A percentile compares a stretch with the other conserved stretches of the same genome.
Evolutionary conservation across 495 filamentous ascomycete genomes (phyloP).

Genomic region (Lasiosphaeria hispida): DNA sequence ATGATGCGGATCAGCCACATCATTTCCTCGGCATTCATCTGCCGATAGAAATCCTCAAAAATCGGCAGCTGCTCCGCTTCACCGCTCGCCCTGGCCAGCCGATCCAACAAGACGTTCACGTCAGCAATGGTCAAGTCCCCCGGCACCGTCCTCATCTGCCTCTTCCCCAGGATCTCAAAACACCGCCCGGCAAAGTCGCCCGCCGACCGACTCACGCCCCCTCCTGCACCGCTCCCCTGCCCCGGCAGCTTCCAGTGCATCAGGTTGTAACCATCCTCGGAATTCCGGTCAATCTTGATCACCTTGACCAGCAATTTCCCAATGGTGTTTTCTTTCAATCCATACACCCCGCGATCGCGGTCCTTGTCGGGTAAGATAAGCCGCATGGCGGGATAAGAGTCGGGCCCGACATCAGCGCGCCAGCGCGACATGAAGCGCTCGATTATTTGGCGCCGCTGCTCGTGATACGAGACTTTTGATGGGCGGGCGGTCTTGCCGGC

Average conservation of each 20-base stretch:
- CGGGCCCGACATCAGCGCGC: conserved; percentile 81
- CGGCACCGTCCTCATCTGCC: conserved; percentile 68
- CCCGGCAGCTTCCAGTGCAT: conserved; percentile 94
- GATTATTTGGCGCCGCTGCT: conserved; percentile 81
- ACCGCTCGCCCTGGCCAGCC: conserved; percentile 68
- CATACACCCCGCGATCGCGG: conserved; percentile 88
- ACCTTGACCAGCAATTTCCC: conserved; percentile 84
- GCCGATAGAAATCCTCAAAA: conserved; percentile 76
- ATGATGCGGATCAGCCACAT: conserved; percentile 95
- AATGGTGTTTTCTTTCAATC: conserved; percentile 88
- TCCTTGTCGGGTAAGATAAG: conserved; percentile 94
- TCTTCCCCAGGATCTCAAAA: conserved; percentile 79
- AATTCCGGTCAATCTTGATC: conserved; percentile 89
- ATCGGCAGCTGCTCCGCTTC: conserved; percentile 82
- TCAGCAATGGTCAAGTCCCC: conserved; percentile 82
- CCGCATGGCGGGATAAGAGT: conserved; percentile 91
- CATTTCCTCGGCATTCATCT: conserved; percentile 91
- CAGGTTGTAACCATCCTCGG: conserved; percentile 80
- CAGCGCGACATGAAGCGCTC: conserved; percentile 85
- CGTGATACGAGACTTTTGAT: conserved; percentile 67
- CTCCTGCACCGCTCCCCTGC: conserved; percentile 55
- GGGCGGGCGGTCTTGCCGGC: conserved; percentile 26
- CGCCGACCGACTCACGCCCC: conserved; percentile 74
- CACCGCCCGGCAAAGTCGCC: conserved; percentile 92
- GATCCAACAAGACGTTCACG: conserved; percentile 84